Percentiles rank a stretch among this genome's conserved stretches.
phyloP scores from a whole-genome alignment of 2,329 filamentous ascomycete species.

The Plectosphaerella cucumerina region DNA sequence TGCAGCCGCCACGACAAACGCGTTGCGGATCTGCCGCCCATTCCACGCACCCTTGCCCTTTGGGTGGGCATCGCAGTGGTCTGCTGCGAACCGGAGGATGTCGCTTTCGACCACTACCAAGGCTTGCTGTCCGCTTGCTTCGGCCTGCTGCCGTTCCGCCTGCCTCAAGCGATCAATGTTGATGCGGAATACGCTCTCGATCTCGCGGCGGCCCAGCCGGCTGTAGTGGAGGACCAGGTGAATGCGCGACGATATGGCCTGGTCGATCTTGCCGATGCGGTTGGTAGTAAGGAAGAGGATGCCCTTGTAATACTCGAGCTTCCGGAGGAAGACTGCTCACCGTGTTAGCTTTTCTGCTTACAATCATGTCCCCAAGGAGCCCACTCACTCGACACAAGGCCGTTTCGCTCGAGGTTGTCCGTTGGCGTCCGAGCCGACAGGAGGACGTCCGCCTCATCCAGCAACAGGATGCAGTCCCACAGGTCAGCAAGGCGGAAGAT shows the following conservation, averaged over 20 bases:
- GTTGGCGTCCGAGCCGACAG: not conserved
- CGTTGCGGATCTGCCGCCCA: conserved; percentile 32
- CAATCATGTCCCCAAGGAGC: too few relatives aligned
- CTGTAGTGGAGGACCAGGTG: conserved; percentile 22
- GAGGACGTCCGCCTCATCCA: conserved; percentile 24
- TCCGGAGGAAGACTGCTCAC: conserved; percentile 19
- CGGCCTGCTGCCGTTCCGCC: not conserved
- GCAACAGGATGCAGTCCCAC: conserved; percentile 21
- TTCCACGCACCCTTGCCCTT: conserved; percentile 22
- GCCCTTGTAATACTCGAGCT: conserved; percentile 24
- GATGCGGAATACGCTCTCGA: not conserved
- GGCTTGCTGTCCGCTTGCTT: not conserved
- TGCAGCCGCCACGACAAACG: conserved; percentile 30
- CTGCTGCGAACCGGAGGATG: conserved; percentile 14
- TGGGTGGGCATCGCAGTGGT: not conserved
- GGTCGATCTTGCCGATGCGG: conserved; percentile 22
- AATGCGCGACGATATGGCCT: conserved; percentile 24
- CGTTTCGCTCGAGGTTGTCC: not conserved
- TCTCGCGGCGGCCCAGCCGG: not conserved
- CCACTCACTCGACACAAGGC: not conserved
- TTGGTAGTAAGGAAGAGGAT: conserved; percentile 26
- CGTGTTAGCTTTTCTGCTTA: too few relatives aligned
- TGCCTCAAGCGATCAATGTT: not conserved
- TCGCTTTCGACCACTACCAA: conserved; percentile 1
- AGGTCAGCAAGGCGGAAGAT: conserved; percentile 15